Evolutionary conservation across 371 early-diverging fungal species (phyloP), one percentile per base, ranked within the genome.

Genomic region (Mucor piriformis): DNA sequence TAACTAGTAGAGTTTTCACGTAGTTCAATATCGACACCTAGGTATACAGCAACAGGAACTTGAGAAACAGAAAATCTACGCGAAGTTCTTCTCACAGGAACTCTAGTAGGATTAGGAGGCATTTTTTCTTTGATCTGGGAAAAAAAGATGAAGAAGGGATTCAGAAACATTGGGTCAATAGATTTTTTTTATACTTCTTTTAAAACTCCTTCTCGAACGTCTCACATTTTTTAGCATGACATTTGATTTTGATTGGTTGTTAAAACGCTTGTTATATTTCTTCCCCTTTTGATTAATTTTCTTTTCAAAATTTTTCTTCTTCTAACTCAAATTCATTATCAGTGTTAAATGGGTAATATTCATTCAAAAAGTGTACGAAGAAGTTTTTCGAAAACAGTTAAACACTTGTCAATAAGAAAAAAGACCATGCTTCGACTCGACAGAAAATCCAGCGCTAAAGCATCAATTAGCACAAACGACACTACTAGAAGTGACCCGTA

Each of bases 21-120:
- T 16, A 79, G 52, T 40, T 81, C 75, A 25, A 88, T 71, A 54
- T 83, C 87, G 13, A 86, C 64, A 50, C 88, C 88, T 15, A 88
- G 71, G 61, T 88, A 87, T 34, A 84, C 76, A 18, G 83, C 64
- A 58, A 81, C 57, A 7, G 77, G 81, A 4, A 83, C 59, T 52
- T 71, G 68, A 7, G 69, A 63, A 27, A 56, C 29, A 1, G 77
- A 76, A 50, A 76, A 79, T 3, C 71, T 63, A 32, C 77, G 66
- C 13, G 64, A 53, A 11, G 71, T 59, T 34, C 66, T 63, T 43
- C 50, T 40, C 15, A 49, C 54, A n/a, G 77, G 80, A 6, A 69
- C 69, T 47, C 35, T 40, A 25, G 64, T 37, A 16, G 69, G 66
- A 38, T 64, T 70, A 11, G 74, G 79, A 6, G 75, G 69, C 75